Percentiles rank a stretch among this genome's conserved stretches.
Evolutionary conservation across 306 rosid species (phyloP).

Genomic region (Arachis stenosperma): DNA sequence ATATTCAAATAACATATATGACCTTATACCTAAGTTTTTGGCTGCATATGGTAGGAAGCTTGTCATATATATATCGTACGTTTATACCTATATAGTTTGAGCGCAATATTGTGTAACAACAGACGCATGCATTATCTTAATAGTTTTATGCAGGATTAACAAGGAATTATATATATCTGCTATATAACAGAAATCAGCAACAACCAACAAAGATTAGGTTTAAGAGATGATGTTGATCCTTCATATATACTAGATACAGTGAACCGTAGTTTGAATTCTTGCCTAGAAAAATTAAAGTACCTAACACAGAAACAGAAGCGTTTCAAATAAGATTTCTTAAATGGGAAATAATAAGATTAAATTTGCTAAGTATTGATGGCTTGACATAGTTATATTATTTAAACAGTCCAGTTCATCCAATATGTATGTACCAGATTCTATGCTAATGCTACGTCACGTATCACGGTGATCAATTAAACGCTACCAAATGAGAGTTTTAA

Average conservation of each 20-base stretch:
- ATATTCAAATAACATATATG: neutral
- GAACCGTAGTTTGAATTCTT: too few species aligned
- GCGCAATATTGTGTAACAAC: neutral
- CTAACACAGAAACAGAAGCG: too few species aligned
- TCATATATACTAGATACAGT: too few species aligned
- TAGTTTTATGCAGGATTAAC: neutral
- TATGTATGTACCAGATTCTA: neutral
- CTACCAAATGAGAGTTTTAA: neutral
- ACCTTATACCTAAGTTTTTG: slow-evolving; percentile 18
- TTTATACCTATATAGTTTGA: neutral
- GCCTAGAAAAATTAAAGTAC: too few species aligned
- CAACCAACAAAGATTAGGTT: neutral
- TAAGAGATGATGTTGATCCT: too few species aligned
- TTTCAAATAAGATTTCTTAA: too few species aligned
- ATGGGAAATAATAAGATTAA: too few species aligned
- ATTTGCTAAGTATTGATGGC: too few species aligned
- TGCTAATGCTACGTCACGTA: neutral
- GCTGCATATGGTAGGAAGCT: neutral
- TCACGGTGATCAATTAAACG: neutral
- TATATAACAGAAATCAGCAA: neutral
- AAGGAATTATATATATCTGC: neutral
- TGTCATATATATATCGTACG: neutral
- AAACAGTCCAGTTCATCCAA: too few species aligned
- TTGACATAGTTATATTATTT: too few species aligned
- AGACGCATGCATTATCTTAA: neutral